Base-by-base conservation (phyloP, 495 filamentous ascomycete genomes). In the Daldinia bambusicola region DNA sequence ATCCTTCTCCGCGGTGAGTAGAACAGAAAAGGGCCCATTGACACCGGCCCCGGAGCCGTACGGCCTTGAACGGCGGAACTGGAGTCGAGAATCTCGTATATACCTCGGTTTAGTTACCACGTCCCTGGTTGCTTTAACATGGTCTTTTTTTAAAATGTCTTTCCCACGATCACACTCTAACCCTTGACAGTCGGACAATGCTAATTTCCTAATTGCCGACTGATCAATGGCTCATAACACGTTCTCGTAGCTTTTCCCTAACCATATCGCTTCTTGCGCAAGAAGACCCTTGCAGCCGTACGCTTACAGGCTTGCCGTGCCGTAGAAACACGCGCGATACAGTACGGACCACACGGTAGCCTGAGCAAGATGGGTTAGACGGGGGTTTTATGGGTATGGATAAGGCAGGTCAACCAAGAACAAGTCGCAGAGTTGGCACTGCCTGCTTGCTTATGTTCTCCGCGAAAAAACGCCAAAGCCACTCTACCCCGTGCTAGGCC, bases 251-350 rank as follows among this genome's bases (percentile, higher is more conserved):
- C 38, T 71, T 40, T 52, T 26, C 26, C 38, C 48, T 59, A 53
- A 55, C 40, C 45, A 48, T 30, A 38, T 72, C 58, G 55, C 40
- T 36, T 67, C 37, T 50, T 32, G 32, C 60, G 32, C 51, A 51
- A 69, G 51, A 73, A 69, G 66, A 66, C 70, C 70, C 70, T 73
- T 69, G 70, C 70, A 69, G 70, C n/a, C n/a, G 40, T 69, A 58
- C 57, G 70, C 70, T 63, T 66, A 66, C 12, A 48, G 43, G 43
- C 43, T 48, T 48, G 18, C 55, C 37, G 57, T 62, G 50, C 70
- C 55, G 61, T 65, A 66, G 57, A 61, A 56, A 62, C 55, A 65
- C 57, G 57, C 65, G 55, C 55, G 34, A 36, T 61, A 72, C 65
- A 56, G 60, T 65, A 72, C 51, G 55, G 55, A 37, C 51, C 13